Conservation (phyloP, 805 yeast species). For the Cephaloascus albidus region DNA sequence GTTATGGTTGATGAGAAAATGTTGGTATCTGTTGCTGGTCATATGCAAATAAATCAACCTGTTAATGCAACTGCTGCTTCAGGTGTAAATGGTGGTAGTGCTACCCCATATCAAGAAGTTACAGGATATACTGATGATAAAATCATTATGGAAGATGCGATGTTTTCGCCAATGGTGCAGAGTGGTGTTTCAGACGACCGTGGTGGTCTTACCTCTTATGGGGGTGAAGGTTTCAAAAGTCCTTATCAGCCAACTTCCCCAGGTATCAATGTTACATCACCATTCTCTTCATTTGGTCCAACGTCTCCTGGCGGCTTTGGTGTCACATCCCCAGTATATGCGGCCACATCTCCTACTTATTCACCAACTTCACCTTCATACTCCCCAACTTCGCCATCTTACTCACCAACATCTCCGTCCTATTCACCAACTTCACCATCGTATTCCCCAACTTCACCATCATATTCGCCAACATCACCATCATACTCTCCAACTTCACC, state of each 20-base stretch:
- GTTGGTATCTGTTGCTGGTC: conserved; percentile 56
- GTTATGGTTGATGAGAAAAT: conserved; percentile 88
- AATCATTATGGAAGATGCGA: conserved; percentile 48
- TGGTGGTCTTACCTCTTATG: conserved; percentile 85
- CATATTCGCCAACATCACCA: conserved; percentile 40
- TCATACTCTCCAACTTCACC: conserved; percentile 46
- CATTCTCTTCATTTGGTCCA: conserved; percentile 52
- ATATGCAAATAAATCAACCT: conserved; percentile 22
- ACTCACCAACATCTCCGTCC: conserved; percentile 29
- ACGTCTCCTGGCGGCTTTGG: conserved; percentile 24
- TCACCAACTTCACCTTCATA: conserved; percentile 48
- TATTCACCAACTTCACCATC: conserved; percentile 38
- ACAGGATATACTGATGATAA: conserved; percentile 58
- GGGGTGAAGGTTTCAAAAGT: conserved; percentile 49
- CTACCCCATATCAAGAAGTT: conserved; percentile 77
- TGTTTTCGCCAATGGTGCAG: conserved; percentile 88
- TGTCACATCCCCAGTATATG: conserved; percentile 28
- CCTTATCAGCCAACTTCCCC: conserved; percentile 33
- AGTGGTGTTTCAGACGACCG: conserved; percentile 68
- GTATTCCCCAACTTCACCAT: conserved; percentile 38
- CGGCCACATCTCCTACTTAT: conserved; percentile 42
- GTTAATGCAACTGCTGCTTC: conserved; percentile 25
- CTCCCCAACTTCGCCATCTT: conserved; percentile 39
- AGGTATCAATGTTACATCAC: conserved; percentile 37
- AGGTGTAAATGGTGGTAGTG: conserved; percentile 63